Percentiles rank a stretch among this genome's conserved stretches.
Evolutionary conservation across 495 filamentous ascomycete species (phyloP).

Genomic region (Aspergillus avenaceus): DNA sequence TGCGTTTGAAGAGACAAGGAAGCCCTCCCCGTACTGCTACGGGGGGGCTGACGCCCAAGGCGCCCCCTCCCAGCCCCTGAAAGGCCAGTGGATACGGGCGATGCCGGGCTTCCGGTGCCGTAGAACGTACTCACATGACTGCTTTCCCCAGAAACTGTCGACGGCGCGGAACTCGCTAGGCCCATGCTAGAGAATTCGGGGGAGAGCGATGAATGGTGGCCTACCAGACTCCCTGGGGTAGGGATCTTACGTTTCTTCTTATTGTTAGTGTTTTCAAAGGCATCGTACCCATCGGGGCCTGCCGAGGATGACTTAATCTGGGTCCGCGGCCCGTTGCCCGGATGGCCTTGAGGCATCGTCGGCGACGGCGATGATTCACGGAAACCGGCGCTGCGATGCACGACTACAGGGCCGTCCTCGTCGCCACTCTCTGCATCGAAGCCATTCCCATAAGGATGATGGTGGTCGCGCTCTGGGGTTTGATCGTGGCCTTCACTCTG

Average conservation of each 20-base stretch:
- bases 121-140: conserved; percentile 53
- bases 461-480: conserved; percentile 44
- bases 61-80: conserved; percentile 78
- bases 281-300: conserved; percentile 84
- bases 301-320: conserved; percentile 31
- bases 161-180: conserved; percentile 42
- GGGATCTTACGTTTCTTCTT: conserved; percentile 99
- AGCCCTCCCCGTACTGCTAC: conserved; percentile 55
- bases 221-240: conserved; percentile 65
- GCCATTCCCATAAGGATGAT: conserved; percentile 35
- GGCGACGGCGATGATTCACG: conserved; percentile 36
- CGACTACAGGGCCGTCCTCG: conserved; percentile 42
- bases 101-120: conserved; percentile 48
- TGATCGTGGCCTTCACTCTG: conserved; percentile 41
- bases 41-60: conserved; percentile 56
- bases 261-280: conserved; percentile 97
- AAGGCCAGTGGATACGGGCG: conserved; percentile 54
- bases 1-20: conserved; percentile 51
- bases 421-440: conserved; percentile 44
- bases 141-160: conserved; percentile 38
- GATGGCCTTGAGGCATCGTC: conserved; percentile 24
- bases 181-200: conserved; percentile 61
- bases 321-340: conserved; percentile 23
- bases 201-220: conserved; percentile 59
- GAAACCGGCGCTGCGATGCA: conserved; percentile 43